Percentiles rank a stretch among this genome's conserved stretches.
phyloP scores from a whole-genome alignment of 2,329 filamentous ascomycete species.

The Elsinoe ampelina region DNA sequence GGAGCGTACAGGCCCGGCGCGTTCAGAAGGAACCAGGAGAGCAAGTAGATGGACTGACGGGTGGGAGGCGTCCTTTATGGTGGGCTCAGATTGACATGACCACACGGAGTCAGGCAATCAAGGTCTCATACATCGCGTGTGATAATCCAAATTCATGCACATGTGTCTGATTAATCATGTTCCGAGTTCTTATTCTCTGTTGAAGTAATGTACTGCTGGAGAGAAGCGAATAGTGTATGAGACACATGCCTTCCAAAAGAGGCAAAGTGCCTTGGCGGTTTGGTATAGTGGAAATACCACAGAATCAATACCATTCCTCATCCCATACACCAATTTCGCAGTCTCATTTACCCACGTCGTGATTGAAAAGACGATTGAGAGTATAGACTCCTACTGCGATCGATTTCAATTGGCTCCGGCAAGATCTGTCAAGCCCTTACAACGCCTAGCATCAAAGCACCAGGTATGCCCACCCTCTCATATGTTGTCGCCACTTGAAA shows the following conservation, averaged over 20 bases:
- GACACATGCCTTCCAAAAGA: constrained; percentile 2
- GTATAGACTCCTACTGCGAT: no score
- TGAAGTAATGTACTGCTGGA: no score
- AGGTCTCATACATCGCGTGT: not conserved
- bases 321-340: not conserved
- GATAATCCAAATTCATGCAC: not conserved
- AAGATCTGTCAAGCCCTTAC: no score
- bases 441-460: no score
- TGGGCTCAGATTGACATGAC: not conserved
- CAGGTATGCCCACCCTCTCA: no score
- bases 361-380: no score
- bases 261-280: constrained; percentile 10
- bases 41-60: not conserved
- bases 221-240: not conserved
- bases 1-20: constrained; percentile 17
- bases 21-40: constrained; percentile 14
- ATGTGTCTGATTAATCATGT: not conserved
- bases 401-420: no score
- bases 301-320: not conserved
- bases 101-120: not conserved
- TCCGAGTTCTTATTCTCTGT: no score
- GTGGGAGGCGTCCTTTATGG: not conserved
- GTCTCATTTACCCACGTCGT: no score
- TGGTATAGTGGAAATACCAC: constrained; percentile 11
- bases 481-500: no score